These are phyloP conservation scores for Tausonia pullulans DNA, from an alignment of 1,284 basidiomycete species.

Conservation along the genomic window DNA sequence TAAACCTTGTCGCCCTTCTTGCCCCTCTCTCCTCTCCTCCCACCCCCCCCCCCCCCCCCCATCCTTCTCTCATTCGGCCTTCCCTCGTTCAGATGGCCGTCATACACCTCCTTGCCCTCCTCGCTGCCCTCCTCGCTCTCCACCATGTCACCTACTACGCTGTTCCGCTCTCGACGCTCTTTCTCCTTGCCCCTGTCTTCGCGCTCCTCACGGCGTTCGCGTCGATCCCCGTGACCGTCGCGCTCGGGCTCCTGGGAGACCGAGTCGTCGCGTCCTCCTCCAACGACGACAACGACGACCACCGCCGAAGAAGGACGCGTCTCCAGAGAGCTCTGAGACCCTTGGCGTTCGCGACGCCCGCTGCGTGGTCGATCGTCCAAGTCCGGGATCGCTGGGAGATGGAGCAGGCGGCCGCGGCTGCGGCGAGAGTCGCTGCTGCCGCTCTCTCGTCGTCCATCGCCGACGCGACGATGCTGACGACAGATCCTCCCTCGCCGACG, in stretches of 20 bases:
- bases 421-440: no score
- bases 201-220: constrained; percentile 49
- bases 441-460: not conserved
- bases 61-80: no score
- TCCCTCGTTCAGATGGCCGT: no score
- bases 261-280: constrained; percentile 49
- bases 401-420: not conserved
- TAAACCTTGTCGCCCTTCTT: no score
- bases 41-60: no score
- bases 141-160: constrained; percentile 10
- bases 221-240: constrained; percentile 35
- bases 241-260: constrained; percentile 26
- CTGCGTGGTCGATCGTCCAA: constrained; percentile 78
- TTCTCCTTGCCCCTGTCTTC: constrained; percentile 44
- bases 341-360: constrained; percentile 71
- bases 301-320: constrained; percentile 14
- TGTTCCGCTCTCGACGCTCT: constrained; percentile 11
- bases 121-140: not conserved
- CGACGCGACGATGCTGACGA: not conserved
- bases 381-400: constrained; percentile 71
- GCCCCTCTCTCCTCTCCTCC: no score
- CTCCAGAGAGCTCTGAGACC: constrained; percentile 50
- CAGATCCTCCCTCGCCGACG: constrained; percentile 6
- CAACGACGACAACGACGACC: constrained; percentile 25
- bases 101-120: not conserved